A percentile compares a stretch with the other conserved stretches of the same genome.
These are phyloP conservation scores for Fusarium sp. DNA, from an alignment of 2,329 filamentous ascomycete genomes.

Conservation along the genomic window DNA sequence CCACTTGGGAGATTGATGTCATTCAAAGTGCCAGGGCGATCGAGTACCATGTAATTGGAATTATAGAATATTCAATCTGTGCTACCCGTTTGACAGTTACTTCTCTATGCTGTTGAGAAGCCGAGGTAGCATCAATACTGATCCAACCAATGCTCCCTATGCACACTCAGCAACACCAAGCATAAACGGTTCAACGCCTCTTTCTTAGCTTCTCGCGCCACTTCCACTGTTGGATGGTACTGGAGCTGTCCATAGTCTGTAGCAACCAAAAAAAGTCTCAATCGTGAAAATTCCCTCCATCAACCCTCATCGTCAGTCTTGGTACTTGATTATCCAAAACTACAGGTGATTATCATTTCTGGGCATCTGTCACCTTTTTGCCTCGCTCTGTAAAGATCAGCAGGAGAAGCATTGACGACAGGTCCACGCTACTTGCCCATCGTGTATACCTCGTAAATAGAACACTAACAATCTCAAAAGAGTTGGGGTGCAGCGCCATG, in stretches of 20 bases:
- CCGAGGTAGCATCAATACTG: background rate
- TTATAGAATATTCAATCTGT: background rate
- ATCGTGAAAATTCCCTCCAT: background rate
- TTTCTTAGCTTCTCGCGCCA: conserved; percentile 18
- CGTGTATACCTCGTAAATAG: conserved; percentile 30
- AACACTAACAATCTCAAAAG: conserved; percentile 27
- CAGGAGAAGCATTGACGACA: conserved; percentile 10
- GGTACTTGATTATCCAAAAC: background rate
- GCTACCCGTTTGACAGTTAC: background rate
- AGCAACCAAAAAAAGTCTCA: background rate
- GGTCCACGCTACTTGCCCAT: conserved; percentile 15
- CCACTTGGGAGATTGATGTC: conserved; percentile 33
- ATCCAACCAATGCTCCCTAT: background rate
- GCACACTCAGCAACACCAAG: background rate
- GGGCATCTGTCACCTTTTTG: conserved; percentile 28
- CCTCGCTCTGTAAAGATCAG: conserved; percentile 25
- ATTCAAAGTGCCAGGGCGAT: conserved; percentile 10
- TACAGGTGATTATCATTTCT: conserved; percentile 19
- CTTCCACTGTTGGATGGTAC: conserved; percentile 16
- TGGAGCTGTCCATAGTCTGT: background rate
- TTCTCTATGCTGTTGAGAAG: background rate
- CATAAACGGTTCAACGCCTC: conserved; percentile 26
- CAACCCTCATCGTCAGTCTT: background rate
- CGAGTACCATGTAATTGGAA: background rate
- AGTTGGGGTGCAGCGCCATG: conserved; percentile 20